Evolutionary conservation across 2,329 filamentous ascomycete species (phyloP), one percentile per base, ranked within the genome.

Genomic region (Clarireedia monteithiana): DNA sequence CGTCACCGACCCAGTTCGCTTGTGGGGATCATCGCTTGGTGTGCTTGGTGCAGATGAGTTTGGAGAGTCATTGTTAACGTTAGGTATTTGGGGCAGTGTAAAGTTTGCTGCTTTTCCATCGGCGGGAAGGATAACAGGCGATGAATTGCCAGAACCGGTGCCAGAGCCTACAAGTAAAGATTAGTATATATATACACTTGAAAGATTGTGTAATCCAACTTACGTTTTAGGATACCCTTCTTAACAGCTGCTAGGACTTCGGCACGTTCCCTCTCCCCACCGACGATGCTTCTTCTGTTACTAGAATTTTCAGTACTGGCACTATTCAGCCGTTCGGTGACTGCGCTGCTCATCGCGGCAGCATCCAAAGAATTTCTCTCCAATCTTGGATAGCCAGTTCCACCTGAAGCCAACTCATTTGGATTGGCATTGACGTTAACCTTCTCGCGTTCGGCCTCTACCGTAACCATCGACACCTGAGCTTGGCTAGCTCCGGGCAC

Each of bases 181-280:
- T 76, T 74, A 70, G 59, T 44, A 17, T 34, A 12, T 10, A 12
- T 20, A 6, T 24, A 48, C 15, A 27, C 17, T 24, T 2, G n/a
- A 3, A 2, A 6, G 9, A 7, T 5, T 5, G 17, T 12, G 12
- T 20, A 17, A 7, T 30, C 27, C 20, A 17, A 72, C 82, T 71
- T 80, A 88, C 91, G 88, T 74, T 99, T 99, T 55, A 99, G 73
- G 50, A 99, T 99, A 49, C 94, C 94, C 74, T 96, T 96, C 68
- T 90, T 90, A 48, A 97, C 90, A 6, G 91, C 89, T 20, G 91
- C 90, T 45, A 97, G 80, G 15, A 96, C 88, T 69, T 97, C 92
- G 1, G 91, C 90, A 60, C 92, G 85, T 68, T 97, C 94, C 66
- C 79, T 86, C 62, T 97, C 94, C 27, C 90, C 88, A 40, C 91